Evolutionary conservation across 495 filamentous ascomycete genomes (phyloP).

Genomic region (Lophiotrema nucula): DNA sequence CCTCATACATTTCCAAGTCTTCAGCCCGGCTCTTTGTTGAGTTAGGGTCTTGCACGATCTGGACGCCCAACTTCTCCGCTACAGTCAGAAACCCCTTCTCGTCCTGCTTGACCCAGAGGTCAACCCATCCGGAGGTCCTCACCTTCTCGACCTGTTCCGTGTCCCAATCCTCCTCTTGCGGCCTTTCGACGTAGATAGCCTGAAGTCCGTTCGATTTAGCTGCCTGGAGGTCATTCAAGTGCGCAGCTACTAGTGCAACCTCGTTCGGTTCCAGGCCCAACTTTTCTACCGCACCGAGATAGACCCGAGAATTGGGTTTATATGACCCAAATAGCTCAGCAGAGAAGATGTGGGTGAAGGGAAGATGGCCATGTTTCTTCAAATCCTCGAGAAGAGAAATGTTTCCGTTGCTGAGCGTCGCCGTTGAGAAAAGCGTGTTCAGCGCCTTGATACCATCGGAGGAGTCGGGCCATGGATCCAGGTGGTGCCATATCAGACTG

Average conservation of each 20-base stretch:
- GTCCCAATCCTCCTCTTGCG: constrained; percentile 61
- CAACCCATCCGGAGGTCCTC: constrained; percentile 60
- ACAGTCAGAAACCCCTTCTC: constrained; percentile 56
- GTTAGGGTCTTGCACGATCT: too few relatives aligned
- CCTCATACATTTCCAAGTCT: too few relatives aligned
- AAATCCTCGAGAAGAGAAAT: constrained; percentile 64
- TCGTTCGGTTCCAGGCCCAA: constrained; percentile 58
- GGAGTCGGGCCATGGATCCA: constrained; percentile 69
- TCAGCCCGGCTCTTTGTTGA: too few relatives aligned
- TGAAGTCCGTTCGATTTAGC: constrained; percentile 63
- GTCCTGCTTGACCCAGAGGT: constrained; percentile 55
- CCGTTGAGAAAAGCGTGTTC: constrained; percentile 52
- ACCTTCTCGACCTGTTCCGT: constrained; percentile 51
- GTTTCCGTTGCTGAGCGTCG: constrained; percentile 76
- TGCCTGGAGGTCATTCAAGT: constrained; percentile 65
- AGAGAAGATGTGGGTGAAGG: constrained; percentile 61
- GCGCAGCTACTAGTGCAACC: constrained; percentile 77
- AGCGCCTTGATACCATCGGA: constrained; percentile 55
- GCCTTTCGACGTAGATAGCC: constrained; percentile 74
- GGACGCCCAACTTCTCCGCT: constrained; percentile 48
- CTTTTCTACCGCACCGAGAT: constrained; percentile 61
- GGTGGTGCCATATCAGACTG: constrained; percentile 65
- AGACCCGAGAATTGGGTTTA: constrained; percentile 69
- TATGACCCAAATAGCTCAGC: constrained; percentile 73
- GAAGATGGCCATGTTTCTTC: constrained; percentile 52